phyloP scores from a whole-genome alignment of 495 filamentous ascomycete genomes.

The Xylaria castorea region DNA sequence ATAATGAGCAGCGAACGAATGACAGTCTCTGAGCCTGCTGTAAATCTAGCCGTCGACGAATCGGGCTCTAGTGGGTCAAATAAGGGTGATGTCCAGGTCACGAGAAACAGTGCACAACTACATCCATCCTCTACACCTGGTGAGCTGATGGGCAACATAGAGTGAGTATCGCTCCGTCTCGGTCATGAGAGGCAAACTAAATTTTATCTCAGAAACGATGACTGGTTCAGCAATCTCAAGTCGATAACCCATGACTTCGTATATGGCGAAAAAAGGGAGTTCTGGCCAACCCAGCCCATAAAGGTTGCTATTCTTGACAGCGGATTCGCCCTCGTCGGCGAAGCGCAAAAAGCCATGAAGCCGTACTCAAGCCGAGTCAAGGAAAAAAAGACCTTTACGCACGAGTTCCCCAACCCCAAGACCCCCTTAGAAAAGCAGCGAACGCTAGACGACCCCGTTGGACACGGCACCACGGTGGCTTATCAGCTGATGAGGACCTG shows the following conservation, averaged over 20 bases:
- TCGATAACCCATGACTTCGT: neutral
- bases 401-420: neutral
- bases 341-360: neutral
- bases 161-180: neutral
- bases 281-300: neutral
- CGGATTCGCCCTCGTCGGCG: neutral
- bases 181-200: neutral
- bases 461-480: neutral
- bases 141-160: neutral
- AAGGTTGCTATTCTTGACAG: slow-evolving; percentile 1
- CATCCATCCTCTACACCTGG: neutral
- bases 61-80: neutral
- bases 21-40: neutral
- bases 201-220: neutral
- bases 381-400: neutral
- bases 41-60: neutral
- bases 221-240: neutral
- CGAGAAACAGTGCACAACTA: neutral
- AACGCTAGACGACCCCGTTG: neutral
- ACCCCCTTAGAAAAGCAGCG: neutral
- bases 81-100: neutral
- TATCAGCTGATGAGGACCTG: neutral
- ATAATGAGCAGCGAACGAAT: neutral
- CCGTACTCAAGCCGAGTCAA: neutral
- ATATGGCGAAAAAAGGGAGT: neutral